These are phyloP conservation scores for Acer negundo DNA, from an alignment of 345 rosid genomes.

Conservation along the genomic window DNA sequence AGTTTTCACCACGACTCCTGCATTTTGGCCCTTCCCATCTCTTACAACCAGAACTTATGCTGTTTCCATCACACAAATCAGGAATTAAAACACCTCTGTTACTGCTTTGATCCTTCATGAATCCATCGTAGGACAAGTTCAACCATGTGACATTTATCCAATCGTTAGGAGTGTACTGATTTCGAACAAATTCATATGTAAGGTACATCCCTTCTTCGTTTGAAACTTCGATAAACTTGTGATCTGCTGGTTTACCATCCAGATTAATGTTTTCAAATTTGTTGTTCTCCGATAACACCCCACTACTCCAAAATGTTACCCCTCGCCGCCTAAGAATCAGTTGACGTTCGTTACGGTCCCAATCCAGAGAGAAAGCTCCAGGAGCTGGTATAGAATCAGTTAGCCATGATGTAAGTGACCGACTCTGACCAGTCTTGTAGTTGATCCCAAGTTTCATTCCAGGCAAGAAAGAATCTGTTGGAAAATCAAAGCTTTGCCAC, in stretches of 20 bases:
- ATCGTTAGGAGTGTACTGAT: too few species aligned
- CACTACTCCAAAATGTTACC: neutral
- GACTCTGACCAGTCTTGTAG: neutral
- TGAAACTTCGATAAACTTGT: neutral
- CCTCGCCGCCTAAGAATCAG: neutral
- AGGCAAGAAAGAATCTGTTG: neutral
- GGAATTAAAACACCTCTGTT: neutral
- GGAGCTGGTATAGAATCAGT: neutral
- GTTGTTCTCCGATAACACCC: neutral
- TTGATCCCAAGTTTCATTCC: conserved; percentile 15
- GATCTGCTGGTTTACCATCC: too few species aligned
- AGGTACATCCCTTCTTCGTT: neutral
- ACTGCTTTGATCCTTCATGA: accelerated
- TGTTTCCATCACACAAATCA: neutral
- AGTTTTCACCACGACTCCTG: neutral
- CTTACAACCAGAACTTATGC: neutral
- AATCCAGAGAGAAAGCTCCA: neutral
- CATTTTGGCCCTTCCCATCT: conserved; percentile 2
- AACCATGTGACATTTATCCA: neutral
- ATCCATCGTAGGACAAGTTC: neutral
- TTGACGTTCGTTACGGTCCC: neutral
- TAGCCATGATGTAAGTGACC: conserved; percentile 9
- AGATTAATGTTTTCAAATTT: neutral
- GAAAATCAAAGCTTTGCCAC: conserved; percentile 12
- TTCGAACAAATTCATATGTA: neutral